Conservation (phyloP, 2,329 filamentous ascomycete species). For the Fusarium pilosicola region DNA sequence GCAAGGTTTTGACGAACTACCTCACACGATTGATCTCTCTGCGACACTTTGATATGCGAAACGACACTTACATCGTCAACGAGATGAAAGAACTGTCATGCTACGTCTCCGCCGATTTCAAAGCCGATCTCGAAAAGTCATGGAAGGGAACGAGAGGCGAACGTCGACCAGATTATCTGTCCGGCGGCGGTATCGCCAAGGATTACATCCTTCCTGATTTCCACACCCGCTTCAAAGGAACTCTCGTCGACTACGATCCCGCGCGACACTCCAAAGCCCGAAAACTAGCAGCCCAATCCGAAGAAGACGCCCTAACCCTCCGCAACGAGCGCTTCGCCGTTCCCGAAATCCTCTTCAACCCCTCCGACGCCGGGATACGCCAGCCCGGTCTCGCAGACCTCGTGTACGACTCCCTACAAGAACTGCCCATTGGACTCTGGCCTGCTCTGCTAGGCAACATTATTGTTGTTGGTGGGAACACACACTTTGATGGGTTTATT, state of each 20-base stretch:
- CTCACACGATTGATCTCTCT: constrained; percentile 89
- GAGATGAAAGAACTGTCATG: constrained; percentile 94
- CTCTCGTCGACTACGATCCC: constrained; percentile 81
- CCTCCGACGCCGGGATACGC: constrained; percentile 83
- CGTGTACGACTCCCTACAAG: constrained; percentile 80
- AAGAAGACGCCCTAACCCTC: constrained; percentile 85
- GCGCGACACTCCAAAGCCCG: constrained; percentile 63
- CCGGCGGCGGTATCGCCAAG: constrained; percentile 73
- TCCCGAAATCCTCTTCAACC: constrained; percentile 89
- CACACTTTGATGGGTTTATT: constrained; percentile 82
- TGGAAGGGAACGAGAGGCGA: constrained; percentile 81
- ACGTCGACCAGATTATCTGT: constrained; percentile 59
- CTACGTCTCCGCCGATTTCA: constrained; percentile 83
- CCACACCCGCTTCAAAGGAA: constrained; percentile 68
- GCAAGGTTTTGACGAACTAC: constrained; percentile 93
- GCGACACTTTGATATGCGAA: constrained; percentile 94
- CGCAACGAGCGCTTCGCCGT: constrained; percentile 92
- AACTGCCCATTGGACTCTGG: constrained; percentile 83
- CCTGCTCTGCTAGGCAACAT: constrained; percentile 87
- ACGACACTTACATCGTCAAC: constrained; percentile 92
- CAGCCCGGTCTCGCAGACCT: constrained; percentile 85
- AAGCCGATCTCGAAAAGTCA: constrained; percentile 78
- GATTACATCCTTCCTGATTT: constrained; percentile 94
- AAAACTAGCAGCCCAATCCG: constrained; percentile 55
- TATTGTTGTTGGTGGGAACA: constrained; percentile 87